A percentile compares a stretch with the other conserved stretches of the same genome.
Evolutionary conservation across 2,329 filamentous ascomycete genomes (phyloP).

Genomic region (Aureobasidium sp.): DNA sequence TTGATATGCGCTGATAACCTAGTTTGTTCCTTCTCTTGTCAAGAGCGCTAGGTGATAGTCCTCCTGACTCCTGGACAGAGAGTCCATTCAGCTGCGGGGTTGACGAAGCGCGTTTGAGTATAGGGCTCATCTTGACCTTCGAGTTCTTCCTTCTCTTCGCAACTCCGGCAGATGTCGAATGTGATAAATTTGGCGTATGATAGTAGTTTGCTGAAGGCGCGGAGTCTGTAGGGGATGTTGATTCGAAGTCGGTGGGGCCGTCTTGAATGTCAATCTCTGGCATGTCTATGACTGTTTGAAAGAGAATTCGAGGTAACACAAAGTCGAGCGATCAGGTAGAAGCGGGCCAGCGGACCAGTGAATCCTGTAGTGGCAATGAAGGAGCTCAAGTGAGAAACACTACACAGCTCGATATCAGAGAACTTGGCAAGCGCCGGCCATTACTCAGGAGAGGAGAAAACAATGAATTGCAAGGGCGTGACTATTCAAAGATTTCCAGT

Average conservation of each 20-base stretch:
- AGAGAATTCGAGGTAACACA: neutral
- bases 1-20: conserved; percentile 88
- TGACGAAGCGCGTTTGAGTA: conserved; percentile 10
- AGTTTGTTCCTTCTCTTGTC: conserved; percentile 62
- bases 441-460: neutral
- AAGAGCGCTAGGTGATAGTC: neutral
- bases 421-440: neutral
- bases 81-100: conserved; percentile 6
- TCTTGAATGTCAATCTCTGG: neutral
- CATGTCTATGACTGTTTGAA: neutral
- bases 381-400: neutral
- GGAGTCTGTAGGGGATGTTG: neutral
- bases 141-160: conserved; percentile 12
- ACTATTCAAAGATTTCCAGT: neutral
- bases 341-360: neutral
- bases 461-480: neutral
- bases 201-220: neutral
- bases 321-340: neutral
- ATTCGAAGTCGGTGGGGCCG: neutral
- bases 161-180: neutral
- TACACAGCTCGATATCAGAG: conserved; percentile 1
- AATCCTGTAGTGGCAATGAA: neutral
- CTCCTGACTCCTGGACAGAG: neutral
- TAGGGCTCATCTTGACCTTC: conserved; percentile 10
- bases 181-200: neutral